Evolutionary conservation across 1,139 yeast genomes (phyloP), one percentile per base, ranked within the genome.

Genomic region (Komagataea norvegica): DNA sequence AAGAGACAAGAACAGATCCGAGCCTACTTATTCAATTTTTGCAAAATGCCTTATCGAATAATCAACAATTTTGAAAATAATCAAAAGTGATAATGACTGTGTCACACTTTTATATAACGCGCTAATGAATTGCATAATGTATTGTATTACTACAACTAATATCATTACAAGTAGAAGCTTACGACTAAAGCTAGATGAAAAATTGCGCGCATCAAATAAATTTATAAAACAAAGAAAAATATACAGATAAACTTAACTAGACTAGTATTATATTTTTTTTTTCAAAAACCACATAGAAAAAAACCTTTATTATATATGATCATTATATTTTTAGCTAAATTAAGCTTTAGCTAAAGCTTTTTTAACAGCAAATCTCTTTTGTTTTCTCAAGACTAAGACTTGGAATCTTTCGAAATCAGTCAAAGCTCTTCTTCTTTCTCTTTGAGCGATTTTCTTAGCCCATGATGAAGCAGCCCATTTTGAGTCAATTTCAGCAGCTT

Each of bases 391-490:
- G 60, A 87, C 93, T 70, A 85, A 68, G 61, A 89, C 98, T 79
- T 91, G 96, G 96, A 91, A 91, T 82, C 99, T 89, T 79, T 91
- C 96, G 64, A 91, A 91, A 74, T 91, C 99, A 59, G 91, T 67
- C 68, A 93, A 83, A 66, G 82, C 74, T 61, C 93, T 71, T 79
- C 98, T 86, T 72, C 81, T 87, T 72, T 84, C 80, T 72, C 84
- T 87, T 70, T 85, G 82, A 65, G 94, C 96, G 64, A 91, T 82
- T 79, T 87, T 88, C 85, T 91, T 86, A 65, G 97, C 96, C 96
- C 96, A 88, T 44, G 95, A 67, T 56, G 97, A 76, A 61, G 84
- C 75, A 59, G 84, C 79, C 97, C 97, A 91, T 73, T 89, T 85
- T 65, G 79, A 75, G 59, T 79, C 83, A 59, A 91, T 75, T 57